Percentiles rank a stretch among this genome's conserved stretches.
phyloP scores from a whole-genome alignment of 352 stramenopile genomes.

The Globisporangium ultimum region DNA sequence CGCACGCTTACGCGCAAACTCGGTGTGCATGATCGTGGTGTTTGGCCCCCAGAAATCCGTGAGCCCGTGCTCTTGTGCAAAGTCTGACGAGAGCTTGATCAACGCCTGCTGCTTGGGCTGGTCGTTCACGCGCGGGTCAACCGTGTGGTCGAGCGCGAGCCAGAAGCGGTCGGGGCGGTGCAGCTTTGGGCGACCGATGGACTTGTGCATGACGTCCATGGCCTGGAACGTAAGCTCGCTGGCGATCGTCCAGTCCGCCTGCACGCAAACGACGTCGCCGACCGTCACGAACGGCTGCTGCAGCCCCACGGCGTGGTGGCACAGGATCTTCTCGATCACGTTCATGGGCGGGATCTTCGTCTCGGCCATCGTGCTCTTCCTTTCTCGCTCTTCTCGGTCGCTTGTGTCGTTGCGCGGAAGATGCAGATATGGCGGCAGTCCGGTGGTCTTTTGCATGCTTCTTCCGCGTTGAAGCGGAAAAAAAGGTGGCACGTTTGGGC shows the following conservation, averaged over 20 bases:
- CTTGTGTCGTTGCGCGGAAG: slow-evolving; percentile 7
- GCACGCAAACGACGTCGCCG: slow-evolving; percentile 77
- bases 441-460: slow-evolving; percentile 3
- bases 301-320: slow-evolving; percentile 61
- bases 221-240: slow-evolving; percentile 79
- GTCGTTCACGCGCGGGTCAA: slow-evolving; percentile 76
- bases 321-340: slow-evolving; percentile 86
- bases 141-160: slow-evolving; percentile 79
- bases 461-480: slow-evolving; percentile 4
- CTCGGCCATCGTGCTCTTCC: background rate
- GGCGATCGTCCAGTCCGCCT: slow-evolving; percentile 77
- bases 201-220: slow-evolving; percentile 80
- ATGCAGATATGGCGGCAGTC: slow-evolving; percentile 6
- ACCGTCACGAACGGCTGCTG: slow-evolving; percentile 40
- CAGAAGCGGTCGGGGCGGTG: slow-evolving; percentile 82
- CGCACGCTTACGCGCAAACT: slow-evolving; percentile 76
- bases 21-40: slow-evolving; percentile 86
- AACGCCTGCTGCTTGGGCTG: slow-evolving; percentile 75
- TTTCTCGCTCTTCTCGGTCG: background rate
- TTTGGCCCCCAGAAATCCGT: slow-evolving; percentile 81
- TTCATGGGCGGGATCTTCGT: slow-evolving; percentile 55
- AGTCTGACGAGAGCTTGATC: slow-evolving; percentile 77
- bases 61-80: slow-evolving; percentile 63
- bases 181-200: slow-evolving; percentile 64
- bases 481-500: background rate